Conservation (phyloP, 1,139 yeast species). For the Lodderomyces parapsilosis region DNA sequence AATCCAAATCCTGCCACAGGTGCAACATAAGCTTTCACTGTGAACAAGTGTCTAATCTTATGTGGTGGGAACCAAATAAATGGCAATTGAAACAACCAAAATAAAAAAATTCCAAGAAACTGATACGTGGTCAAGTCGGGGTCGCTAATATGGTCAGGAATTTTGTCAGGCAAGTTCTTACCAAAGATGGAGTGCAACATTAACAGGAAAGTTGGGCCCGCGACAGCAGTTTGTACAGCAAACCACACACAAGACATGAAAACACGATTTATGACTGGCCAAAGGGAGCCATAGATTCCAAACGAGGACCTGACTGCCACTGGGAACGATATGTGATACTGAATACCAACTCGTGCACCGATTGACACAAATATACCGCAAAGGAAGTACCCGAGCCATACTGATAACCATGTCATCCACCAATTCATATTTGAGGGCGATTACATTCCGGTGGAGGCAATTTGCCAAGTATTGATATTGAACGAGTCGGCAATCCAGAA, state of each 20-base stretch:
- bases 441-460: slow-evolving; percentile 78
- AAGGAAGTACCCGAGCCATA: slow-evolving; percentile 69
- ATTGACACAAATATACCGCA: slow-evolving; percentile 63
- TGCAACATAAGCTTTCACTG: slow-evolving; percentile 71
- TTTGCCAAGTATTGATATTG: slow-evolving; percentile 88
- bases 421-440: slow-evolving; percentile 57
- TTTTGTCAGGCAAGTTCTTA: slow-evolving; percentile 44
- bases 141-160: slow-evolving; percentile 53
- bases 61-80: slow-evolving; percentile 68
- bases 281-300: slow-evolving; percentile 74
- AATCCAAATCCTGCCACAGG: slow-evolving; percentile 82
- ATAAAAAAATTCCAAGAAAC: slow-evolving; percentile 72
- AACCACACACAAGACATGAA: slow-evolving; percentile 86
- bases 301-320: slow-evolving; percentile 71
- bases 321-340: slow-evolving; percentile 77
- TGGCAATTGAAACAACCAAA: slow-evolving; percentile 76
- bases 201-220: slow-evolving; percentile 77
- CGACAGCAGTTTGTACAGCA: slow-evolving; percentile 79
- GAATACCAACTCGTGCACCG: slow-evolving; percentile 70
- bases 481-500: slow-evolving; percentile 89
- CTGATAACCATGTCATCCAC: slow-evolving; percentile 90
- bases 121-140: slow-evolving; percentile 57
- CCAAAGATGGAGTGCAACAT: slow-evolving; percentile 72
- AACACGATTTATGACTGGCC: slow-evolving; percentile 80
- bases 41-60: slow-evolving; percentile 74